phyloP scores from a whole-genome alignment of 805 yeast species.

The Teunomyces barrocoloradensis region DNA sequence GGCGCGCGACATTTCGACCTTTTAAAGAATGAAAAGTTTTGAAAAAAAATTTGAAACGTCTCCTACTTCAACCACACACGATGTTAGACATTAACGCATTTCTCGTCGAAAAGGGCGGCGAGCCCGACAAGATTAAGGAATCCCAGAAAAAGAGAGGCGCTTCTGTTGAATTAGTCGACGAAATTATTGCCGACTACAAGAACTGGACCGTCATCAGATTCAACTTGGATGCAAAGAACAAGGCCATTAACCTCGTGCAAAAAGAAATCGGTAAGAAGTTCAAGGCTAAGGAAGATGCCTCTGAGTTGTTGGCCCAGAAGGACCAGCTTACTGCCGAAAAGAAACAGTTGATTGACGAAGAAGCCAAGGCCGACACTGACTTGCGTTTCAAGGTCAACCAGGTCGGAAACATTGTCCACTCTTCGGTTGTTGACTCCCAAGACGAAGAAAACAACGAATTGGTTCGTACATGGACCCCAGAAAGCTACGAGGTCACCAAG shows the following conservation, averaged over 20 bases:
- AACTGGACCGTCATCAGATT: slow-evolving; percentile 83
- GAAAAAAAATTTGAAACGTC: slow-evolving; percentile 1
- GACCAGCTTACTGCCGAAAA: slow-evolving; percentile 71
- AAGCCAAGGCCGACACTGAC: slow-evolving; percentile 74
- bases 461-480: slow-evolving; percentile 86
- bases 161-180: slow-evolving; percentile 92
- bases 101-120: slow-evolving; percentile 95
- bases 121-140: slow-evolving; percentile 81
- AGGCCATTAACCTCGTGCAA: slow-evolving; percentile 82
- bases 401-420: slow-evolving; percentile 94
- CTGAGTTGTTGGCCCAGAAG: slow-evolving; percentile 77
- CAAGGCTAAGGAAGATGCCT: slow-evolving; percentile 94
- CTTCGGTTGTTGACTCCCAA: slow-evolving; percentile 79
- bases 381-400: slow-evolving; percentile 79
- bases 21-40: background rate
- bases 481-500: slow-evolving; percentile 58
- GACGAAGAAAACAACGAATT: slow-evolving; percentile 91
- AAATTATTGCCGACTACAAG: slow-evolving; percentile 86
- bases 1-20: background rate
- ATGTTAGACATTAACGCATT: slow-evolving; percentile 94
- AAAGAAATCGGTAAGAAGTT: slow-evolving; percentile 89
- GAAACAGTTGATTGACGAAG: slow-evolving; percentile 60
- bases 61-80: background rate
- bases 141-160: slow-evolving; percentile 95
- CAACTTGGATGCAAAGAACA: slow-evolving; percentile 87